A percentile compares a stretch with the other conserved stretches of the same genome.
Conservation (phyloP, 352 stramenopile species). For the Globisporangium sylvaticum region DNA sequence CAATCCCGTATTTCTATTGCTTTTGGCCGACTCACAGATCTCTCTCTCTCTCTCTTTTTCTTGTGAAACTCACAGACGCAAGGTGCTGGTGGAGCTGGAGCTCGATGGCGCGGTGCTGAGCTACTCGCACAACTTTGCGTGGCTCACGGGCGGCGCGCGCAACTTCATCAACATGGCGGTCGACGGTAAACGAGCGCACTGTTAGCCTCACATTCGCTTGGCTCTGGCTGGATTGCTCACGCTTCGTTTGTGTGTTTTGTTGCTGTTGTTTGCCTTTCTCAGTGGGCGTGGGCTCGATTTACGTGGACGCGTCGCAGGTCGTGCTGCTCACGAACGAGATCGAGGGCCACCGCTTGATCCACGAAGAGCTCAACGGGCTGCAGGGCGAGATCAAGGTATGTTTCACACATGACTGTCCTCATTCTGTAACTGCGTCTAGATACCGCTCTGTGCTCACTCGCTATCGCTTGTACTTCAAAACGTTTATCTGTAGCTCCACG, state of each 20-base stretch:
- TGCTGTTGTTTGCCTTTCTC: background rate
- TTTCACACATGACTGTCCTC: too few relatives aligned
- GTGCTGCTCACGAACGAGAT: conserved; percentile 71
- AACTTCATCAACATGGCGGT: conserved; percentile 70
- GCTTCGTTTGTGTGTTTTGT: background rate
- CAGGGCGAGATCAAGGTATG: conserved; percentile 28
- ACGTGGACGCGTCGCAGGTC: conserved; percentile 45
- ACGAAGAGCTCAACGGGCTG: conserved; percentile 62
- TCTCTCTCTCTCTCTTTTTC: background rate
- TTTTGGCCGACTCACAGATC: conserved; percentile 3
- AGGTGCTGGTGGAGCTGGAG: conserved; percentile 34
- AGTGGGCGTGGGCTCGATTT: conserved; percentile 61
- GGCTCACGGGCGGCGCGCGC: conserved; percentile 54
- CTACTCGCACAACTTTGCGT: conserved; percentile 64
- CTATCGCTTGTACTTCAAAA: too few relatives aligned
- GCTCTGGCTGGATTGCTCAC: background rate
- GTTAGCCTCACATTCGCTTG: background rate
- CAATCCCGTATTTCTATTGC: background rate
- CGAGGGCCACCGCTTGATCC: conserved; percentile 63
- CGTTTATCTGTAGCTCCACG: conserved; percentile 16
- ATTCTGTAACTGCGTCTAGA: too few relatives aligned
- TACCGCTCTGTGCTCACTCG: too few relatives aligned
- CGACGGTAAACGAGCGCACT: conserved; percentile 20
- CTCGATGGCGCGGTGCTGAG: conserved; percentile 52
- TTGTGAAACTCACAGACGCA: conserved; percentile 25